These are phyloP conservation scores for Juncus inflexus DNA, from an alignment of 176 grass and related monocot genomes.

Conservation along the genomic window DNA sequence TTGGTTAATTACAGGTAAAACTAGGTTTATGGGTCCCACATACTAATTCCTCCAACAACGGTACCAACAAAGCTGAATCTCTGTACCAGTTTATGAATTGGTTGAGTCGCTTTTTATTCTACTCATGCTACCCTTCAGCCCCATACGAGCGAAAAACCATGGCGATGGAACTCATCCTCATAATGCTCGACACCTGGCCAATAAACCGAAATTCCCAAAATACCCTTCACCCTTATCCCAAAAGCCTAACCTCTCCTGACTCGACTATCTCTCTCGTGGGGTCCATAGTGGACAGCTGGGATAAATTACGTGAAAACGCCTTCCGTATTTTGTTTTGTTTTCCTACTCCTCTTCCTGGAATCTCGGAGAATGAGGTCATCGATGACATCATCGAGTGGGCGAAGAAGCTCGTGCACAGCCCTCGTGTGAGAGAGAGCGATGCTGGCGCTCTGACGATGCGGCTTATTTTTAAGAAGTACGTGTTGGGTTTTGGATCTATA, in stretches of 20 bases:
- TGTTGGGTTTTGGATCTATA: conserved; percentile 70
- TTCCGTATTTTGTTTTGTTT: conserved; percentile 88
- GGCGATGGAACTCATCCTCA: conserved; percentile 98
- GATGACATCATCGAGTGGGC: conserved; percentile 75
- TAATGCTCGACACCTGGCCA: conserved; percentile 88
- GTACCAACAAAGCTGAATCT: conserved; percentile 47
- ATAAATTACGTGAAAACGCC: conserved; percentile 74
- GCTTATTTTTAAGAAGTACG: conserved; percentile 94
- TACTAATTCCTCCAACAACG: no score
- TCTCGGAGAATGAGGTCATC: conserved; percentile 56
- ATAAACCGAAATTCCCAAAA: conserved; percentile 45
- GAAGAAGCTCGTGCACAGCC: conserved; percentile 73
- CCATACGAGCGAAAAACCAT: conserved; percentile 99
- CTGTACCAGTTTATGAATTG: conserved; percentile 94
- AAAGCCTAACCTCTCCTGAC: conserved; percentile 73
- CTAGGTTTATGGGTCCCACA: conserved; percentile 63
- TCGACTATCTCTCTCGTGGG: conserved; percentile 90
- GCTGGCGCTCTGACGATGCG: conserved; percentile 89
- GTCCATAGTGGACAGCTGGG: conserved; percentile 96
- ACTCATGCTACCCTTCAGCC: conserved; percentile 92
- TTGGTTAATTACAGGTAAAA: conserved; percentile 42
- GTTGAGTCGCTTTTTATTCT: conserved; percentile 82
- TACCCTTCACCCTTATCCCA: conserved; percentile 61
- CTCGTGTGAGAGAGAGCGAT: conserved; percentile 97
- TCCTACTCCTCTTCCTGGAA: conserved; percentile 96